These are phyloP conservation scores for Boletales sp. DNA, from an alignment of 768 basidiomycete species.

Conservation along the genomic window DNA sequence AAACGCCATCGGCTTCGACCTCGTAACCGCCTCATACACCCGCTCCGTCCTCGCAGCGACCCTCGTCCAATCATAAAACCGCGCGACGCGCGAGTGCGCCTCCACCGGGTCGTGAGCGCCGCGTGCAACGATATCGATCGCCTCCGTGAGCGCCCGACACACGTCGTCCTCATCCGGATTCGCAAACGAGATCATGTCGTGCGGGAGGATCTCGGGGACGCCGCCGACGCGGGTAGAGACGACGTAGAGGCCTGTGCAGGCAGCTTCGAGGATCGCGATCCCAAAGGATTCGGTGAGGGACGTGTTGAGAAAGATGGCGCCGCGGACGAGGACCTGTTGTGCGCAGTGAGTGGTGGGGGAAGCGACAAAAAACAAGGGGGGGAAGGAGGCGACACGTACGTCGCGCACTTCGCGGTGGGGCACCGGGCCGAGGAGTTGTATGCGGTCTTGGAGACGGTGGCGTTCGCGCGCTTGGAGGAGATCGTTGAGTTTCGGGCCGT, in stretches of 20 bases:
- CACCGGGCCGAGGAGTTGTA: slow-evolving; percentile 84
- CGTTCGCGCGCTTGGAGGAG: slow-evolving; percentile 95
- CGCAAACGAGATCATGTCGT: slow-evolving; percentile 94
- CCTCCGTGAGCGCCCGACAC: slow-evolving; percentile 76
- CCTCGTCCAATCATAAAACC: slow-evolving; percentile 84
- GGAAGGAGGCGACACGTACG: slow-evolving; percentile 38
- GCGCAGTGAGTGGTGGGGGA: not conserved
- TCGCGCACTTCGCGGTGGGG: slow-evolving; percentile 78
- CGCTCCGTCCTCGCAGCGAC: slow-evolving; percentile 78
- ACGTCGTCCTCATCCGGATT: slow-evolving; percentile 93
- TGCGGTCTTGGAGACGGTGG: slow-evolving; percentile 82
- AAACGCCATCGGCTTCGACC: slow-evolving; percentile 61
- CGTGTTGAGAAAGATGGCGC: slow-evolving; percentile 92
- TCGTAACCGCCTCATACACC: slow-evolving; percentile 73
- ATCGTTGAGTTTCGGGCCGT: slow-evolving; percentile 93
- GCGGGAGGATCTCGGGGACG: slow-evolving; percentile 90
- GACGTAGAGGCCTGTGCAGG: slow-evolving; percentile 90
- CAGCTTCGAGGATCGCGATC: slow-evolving; percentile 96
- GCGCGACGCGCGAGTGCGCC: slow-evolving; percentile 75
- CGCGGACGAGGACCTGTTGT: slow-evolving; percentile 73
- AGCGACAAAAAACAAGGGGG: not conserved
- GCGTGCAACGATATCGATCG: slow-evolving; percentile 62
- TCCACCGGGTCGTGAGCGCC: slow-evolving; percentile 70
- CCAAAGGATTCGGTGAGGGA: slow-evolving; percentile 96
- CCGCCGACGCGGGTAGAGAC: slow-evolving; percentile 94